These are phyloP conservation scores for Pyricularia grisea DNA, from an alignment of 2,329 filamentous ascomycete genomes.

Conservation along the genomic window DNA sequence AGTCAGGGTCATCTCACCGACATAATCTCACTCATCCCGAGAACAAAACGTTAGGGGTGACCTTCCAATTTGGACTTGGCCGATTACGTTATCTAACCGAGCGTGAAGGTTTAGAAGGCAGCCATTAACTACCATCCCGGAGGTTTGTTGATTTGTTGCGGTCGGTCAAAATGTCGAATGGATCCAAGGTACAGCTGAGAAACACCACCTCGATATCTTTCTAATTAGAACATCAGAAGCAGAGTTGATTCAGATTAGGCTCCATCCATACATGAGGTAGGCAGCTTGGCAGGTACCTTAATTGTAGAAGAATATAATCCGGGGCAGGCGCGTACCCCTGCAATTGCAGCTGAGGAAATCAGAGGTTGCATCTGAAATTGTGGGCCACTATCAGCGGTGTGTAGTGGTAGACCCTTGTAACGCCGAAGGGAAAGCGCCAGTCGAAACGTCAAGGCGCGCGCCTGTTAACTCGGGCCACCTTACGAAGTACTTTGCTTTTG, in stretches of 20 bases:
- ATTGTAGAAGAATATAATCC: not conserved
- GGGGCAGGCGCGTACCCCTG: not conserved
- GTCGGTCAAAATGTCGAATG: no score
- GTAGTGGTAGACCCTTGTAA: not conserved
- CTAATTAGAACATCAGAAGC: no score
- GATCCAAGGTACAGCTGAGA: no score
- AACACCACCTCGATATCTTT: no score
- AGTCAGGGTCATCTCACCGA: not conserved
- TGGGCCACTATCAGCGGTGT: not conserved
- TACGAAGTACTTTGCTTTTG: not conserved
- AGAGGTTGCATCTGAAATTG: not conserved
- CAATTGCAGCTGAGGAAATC: not conserved
- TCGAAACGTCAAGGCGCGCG: not conserved
- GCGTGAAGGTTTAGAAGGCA: not conserved
- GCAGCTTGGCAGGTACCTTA: no score
- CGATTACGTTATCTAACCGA: not conserved
- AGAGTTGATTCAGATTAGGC: no score
- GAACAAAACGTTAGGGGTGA: not conserved
- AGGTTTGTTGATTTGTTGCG: no score
- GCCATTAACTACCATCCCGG: no score
- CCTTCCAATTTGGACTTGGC: not conserved
- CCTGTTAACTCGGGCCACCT: no score
- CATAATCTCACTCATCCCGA: not conserved
- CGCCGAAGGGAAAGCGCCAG: not conserved
- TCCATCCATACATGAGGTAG: no score